Evolutionary conservation across 805 yeast species (phyloP), one percentile per base, ranked within the genome.

Genomic region (Lipomyces sp.): DNA sequence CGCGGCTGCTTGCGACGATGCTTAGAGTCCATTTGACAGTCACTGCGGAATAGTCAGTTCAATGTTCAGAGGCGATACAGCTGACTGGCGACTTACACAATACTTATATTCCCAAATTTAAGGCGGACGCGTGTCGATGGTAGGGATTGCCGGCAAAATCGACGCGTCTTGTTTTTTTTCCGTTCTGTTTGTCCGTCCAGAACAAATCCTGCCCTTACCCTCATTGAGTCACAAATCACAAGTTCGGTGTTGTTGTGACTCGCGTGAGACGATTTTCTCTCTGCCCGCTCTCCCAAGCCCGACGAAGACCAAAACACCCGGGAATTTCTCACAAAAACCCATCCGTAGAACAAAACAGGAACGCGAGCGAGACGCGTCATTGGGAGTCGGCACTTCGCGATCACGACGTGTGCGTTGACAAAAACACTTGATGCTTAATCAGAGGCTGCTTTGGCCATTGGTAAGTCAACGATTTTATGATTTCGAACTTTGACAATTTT

Each of bases 1-100:
- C 98, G 86, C 42, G 80, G 79, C 58, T 67, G 64, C 59, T 51
- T 48, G 30, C 67, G 63, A 42, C 66, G 60, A 30, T 54, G 61
- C 37, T 63, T 66, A 32, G 64, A 59, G 10, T 66, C 69, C 69
- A 66, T 66, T 24, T 15, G 48, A 42, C n/a, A 42, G 24, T 11
- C n/a, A 2, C 24, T n/a, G 24, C 7, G 48, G n/a, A n/a, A 15
- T 6, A 18, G 48, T n/a, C 15, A n/a, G 3, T 42, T 42, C 48
- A 42, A n/a, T 42, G 48, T 13, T n/a, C 6, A 13, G 24, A 42
- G 24, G 39, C 39, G 24, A 42, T n/a, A 24, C 24, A 24, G 18
- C 24, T 24, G 24, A 42, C n/a, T n/a, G n/a, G 39, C 48, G n/a
- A n/a, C 48, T n/a, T 42, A 42, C 48, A 13, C 48, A 42, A 15